Conservation (phyloP, 805 yeast genomes). For the Naumovozyma baii region DNA sequence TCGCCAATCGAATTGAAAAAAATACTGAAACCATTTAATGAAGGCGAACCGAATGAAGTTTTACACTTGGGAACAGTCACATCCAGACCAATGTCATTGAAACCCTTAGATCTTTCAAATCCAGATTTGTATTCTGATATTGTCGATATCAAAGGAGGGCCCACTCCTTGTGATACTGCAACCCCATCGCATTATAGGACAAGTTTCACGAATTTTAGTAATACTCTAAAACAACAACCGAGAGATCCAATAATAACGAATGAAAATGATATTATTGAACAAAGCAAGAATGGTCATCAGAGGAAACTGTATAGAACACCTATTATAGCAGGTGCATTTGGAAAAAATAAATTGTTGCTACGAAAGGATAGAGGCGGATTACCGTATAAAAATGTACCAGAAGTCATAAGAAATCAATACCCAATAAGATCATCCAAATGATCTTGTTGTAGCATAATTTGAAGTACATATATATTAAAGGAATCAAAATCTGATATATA, state of each 20-base stretch:
- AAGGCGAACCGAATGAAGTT: slow-evolving; percentile 28
- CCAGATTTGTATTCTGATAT: slow-evolving; percentile 19
- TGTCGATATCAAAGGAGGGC: slow-evolving; percentile 23
- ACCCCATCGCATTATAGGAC: slow-evolving; percentile 17
- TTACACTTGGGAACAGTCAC: slow-evolving; percentile 12
- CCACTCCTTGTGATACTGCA: slow-evolving; percentile 18
- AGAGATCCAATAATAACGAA: slow-evolving; percentile 21
- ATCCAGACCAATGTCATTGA: slow-evolving; percentile 14
- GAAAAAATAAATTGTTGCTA: slow-evolving; percentile 24
- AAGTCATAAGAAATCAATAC: slow-evolving; percentile 14
- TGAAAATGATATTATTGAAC: slow-evolving; percentile 5
- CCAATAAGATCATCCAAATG: background rate
- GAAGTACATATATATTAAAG: background rate
- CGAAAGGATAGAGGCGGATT: slow-evolving; percentile 30
- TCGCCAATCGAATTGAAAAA: slow-evolving; percentile 25
- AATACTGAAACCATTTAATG: slow-evolving; percentile 26
- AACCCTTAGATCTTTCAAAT: slow-evolving; percentile 7
- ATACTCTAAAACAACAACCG: slow-evolving; percentile 20
- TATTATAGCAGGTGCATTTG: slow-evolving; percentile 27
- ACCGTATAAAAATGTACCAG: slow-evolving; percentile 24
- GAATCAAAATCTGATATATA: background rate
- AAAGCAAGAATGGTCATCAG: slow-evolving; percentile 1
- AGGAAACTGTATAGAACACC: slow-evolving; percentile 12
- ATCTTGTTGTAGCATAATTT: background rate
- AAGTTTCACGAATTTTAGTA: slow-evolving; percentile 21